Conservation (phyloP, 2,329 filamentous ascomycete genomes). For the Mycosphaerella sp. region DNA sequence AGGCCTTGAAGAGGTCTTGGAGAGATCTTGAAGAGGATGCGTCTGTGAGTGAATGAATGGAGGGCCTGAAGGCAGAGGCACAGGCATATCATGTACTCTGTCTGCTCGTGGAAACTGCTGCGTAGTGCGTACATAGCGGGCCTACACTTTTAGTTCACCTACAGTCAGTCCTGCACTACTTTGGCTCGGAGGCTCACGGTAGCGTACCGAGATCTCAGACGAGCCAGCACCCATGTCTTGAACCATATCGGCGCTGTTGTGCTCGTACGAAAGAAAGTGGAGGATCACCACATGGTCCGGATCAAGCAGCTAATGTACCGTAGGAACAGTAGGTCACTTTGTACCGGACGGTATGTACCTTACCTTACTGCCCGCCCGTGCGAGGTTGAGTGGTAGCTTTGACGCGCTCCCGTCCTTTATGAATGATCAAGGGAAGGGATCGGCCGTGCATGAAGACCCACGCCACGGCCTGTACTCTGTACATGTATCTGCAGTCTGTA, state of each 20-base stretch:
- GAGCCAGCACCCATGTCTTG: background rate
- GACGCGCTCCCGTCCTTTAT: background rate
- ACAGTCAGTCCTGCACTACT: too few species aligned
- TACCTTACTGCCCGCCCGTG: too few species aligned
- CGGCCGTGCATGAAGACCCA: background rate
- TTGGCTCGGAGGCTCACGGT: slow-evolving; percentile 2
- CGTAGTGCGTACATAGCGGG: too few species aligned
- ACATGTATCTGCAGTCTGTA: too few species aligned
- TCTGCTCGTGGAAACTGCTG: slow-evolving; percentile 6
- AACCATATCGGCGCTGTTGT: background rate
- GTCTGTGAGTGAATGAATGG: background rate
- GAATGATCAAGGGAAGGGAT: background rate
- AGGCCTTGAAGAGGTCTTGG: too few species aligned
- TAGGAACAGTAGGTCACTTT: too few species aligned
- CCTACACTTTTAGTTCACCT: too few species aligned
- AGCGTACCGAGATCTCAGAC: slow-evolving; percentile 4
- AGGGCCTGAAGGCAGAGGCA: background rate
- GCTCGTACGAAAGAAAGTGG: background rate
- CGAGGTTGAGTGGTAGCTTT: background rate
- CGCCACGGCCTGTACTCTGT: too few species aligned
- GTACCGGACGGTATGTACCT: too few species aligned
- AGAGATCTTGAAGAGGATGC: too few species aligned
- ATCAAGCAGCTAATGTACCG: background rate
- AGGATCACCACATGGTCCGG: slow-evolving; percentile 2
- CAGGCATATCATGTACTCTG: slow-evolving; percentile 8